Evolutionary conservation across 768 basidiomycete genomes (phyloP).

Genomic region (Glaciozyma antarctica): DNA sequence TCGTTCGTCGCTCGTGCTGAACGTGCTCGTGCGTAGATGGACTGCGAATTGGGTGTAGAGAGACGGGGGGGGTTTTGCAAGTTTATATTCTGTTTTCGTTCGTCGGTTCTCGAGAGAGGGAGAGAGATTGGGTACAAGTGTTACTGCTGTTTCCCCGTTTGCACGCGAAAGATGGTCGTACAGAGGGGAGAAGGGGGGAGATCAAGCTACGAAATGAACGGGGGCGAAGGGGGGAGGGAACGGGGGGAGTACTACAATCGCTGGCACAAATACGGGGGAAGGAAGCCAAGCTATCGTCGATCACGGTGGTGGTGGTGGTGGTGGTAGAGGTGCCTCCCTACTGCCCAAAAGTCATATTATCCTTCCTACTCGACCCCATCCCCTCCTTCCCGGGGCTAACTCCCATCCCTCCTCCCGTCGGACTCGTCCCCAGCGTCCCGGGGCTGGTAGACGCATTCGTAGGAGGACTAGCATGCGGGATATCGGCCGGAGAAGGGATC

Average conservation of each 20-base stretch:
- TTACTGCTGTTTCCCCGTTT: too few species aligned
- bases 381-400: background rate
- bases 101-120: too few species aligned
- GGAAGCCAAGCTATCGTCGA: too few species aligned
- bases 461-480: constrained; percentile 30
- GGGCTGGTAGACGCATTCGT: background rate
- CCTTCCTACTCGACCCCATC: background rate
- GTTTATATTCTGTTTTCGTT: too few species aligned
- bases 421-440: background rate
- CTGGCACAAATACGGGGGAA: too few species aligned
- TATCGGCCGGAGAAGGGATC: constrained; percentile 81
- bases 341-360: background rate
- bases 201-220: too few species aligned
- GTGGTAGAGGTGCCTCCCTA: background rate
- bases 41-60: constrained; percentile 11
- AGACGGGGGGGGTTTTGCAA: background rate
- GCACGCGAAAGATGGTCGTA: too few species aligned
- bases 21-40: background rate
- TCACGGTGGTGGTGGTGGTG: too few species aligned
- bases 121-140: too few species aligned
- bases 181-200: too few species aligned
- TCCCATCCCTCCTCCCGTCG: background rate
- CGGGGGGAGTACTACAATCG: too few species aligned
- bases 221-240: too few species aligned
- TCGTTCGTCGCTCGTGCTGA: background rate